A percentile compares a stretch with the other conserved stretches of the same genome.
These are phyloP conservation scores for Urostyla sp. DNA, from an alignment of 73 alveolate genomes.

Conservation along the genomic window DNA sequence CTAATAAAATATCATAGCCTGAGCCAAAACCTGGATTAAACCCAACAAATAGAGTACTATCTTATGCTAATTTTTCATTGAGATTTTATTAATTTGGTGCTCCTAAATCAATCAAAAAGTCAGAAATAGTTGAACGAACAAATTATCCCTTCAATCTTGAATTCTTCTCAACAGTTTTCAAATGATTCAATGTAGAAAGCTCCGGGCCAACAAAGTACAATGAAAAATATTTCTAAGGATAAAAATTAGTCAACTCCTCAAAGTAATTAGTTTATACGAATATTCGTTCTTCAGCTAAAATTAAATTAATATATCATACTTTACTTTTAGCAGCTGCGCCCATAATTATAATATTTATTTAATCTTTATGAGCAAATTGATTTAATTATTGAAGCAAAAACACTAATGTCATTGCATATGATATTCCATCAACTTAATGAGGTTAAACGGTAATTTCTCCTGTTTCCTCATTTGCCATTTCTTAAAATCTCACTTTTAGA, in stretches of 20 bases:
- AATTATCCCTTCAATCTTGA: background rate
- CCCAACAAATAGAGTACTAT: constrained; percentile 43
- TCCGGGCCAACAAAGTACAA: constrained; percentile 65
- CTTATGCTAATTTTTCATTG: background rate
- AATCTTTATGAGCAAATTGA: constrained; percentile 23
- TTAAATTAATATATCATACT: background rate
- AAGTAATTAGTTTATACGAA: constrained; percentile 42
- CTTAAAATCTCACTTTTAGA: constrained; percentile 39
- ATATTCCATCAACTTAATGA: constrained; percentile 53
- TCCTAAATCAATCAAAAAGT: constrained; percentile 25
- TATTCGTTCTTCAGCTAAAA: constrained; percentile 59
- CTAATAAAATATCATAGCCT: constrained; percentile 39
- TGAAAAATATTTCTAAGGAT: constrained; percentile 38
- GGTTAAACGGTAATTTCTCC: constrained; percentile 42
- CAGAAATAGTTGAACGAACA: constrained; percentile 34
- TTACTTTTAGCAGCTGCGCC: constrained; percentile 64
- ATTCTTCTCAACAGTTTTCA: background rate
- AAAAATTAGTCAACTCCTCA: constrained; percentile 55
- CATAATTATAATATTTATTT: constrained; percentile 37
- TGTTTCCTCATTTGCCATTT: background rate
- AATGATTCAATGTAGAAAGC: constrained; percentile 11
- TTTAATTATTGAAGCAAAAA: background rate
- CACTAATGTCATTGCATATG: constrained; percentile 57
- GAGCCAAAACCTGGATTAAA: constrained; percentile 63
- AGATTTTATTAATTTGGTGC: background rate